Percentiles rank a stretch among this genome's conserved stretches.
Conservation (phyloP, 2,329 filamentous ascomycete species). For the Huntiella abstrusa region DNA sequence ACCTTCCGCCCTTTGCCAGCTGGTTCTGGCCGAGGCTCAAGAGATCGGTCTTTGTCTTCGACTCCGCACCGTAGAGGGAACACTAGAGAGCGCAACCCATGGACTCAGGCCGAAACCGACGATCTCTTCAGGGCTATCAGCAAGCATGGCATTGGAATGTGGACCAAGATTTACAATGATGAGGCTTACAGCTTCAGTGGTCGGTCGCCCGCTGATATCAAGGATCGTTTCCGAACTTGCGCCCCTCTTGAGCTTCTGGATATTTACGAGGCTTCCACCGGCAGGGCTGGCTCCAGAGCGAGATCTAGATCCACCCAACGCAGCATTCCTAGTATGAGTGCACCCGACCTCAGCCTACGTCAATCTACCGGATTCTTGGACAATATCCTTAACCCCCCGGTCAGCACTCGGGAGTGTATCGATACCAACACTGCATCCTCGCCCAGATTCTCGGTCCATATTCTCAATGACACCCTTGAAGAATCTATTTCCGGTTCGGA, state of each 20-base stretch:
- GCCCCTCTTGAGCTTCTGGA: slow-evolving; percentile 38
- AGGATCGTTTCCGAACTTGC: slow-evolving; percentile 47
- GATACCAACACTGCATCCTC: not conserved
- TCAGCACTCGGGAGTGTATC: not conserved
- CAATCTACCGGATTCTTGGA: not conserved
- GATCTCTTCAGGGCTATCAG: slow-evolving; percentile 41
- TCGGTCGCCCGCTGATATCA: slow-evolving; percentile 42
- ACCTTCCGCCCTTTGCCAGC: not conserved
- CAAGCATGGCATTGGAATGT: slow-evolving; percentile 44
- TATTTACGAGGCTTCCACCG: not conserved
- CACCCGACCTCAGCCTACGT: not conserved
- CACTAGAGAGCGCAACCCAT: slow-evolving; percentile 40
- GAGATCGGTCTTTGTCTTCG: not conserved
- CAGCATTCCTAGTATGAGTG: not conserved
- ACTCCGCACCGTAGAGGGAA: slow-evolving; percentile 27
- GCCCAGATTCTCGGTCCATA: not conserved
- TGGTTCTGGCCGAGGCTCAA: not conserved
- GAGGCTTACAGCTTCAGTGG: slow-evolving; percentile 40
- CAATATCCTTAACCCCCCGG: slow-evolving; percentile 8
- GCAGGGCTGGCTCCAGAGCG: not conserved
- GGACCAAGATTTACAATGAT: slow-evolving; percentile 46
- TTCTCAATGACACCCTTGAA: slow-evolving; percentile 15
- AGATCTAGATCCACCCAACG: not conserved
- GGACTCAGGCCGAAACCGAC: slow-evolving; percentile 47
- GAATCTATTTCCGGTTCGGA: not conserved